These are phyloP conservation scores for Stephania japonica DNA, from an alignment of 164 flowering plant genomes.

Conservation along the genomic window DNA sequence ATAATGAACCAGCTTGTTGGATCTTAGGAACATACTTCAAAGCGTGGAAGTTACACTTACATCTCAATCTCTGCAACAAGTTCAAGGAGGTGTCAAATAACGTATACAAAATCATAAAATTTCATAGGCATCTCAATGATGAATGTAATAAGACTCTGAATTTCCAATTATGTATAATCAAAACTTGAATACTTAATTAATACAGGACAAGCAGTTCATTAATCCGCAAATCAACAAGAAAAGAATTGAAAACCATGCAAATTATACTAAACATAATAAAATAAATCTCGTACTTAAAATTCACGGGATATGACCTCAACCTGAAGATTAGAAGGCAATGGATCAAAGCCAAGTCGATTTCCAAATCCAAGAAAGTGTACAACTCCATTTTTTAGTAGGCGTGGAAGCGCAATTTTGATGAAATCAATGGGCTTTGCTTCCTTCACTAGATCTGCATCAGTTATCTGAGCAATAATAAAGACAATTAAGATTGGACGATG, in stretches of 20 bases:
- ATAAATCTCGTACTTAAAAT: neutral
- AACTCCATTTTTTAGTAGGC: slow-evolving; percentile 51
- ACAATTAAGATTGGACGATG: slow-evolving; percentile 4
- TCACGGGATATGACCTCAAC: slow-evolving; percentile 26
- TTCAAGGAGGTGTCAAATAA: neutral
- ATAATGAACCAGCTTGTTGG: slow-evolving; percentile 56
- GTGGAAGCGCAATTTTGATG: slow-evolving; percentile 48
- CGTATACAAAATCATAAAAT: neutral
- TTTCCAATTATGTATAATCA: neutral
- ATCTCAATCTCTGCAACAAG: slow-evolving; percentile 68
- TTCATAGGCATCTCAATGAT: neutral
- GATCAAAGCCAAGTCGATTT: slow-evolving; percentile 92
- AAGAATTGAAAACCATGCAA: neutral
- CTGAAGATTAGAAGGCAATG: slow-evolving; percentile 74
- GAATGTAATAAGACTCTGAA: neutral
- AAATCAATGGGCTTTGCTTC: slow-evolving; percentile 80
- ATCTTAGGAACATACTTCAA: slow-evolving; percentile 85
- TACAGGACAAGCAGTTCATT: neutral
- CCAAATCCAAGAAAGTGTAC: slow-evolving; percentile 96
- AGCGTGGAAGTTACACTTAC: slow-evolving; percentile 96
- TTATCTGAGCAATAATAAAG: slow-evolving; percentile 46
- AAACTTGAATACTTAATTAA: neutral
- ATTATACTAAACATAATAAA: neutral
- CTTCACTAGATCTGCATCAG: slow-evolving; percentile 79
- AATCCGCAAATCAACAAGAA: neutral